Percentiles rank a stretch among this genome's conserved stretches.
These are phyloP conservation scores for Saturnispora sekii DNA, from an alignment of 805 yeast genomes.

Conservation along the genomic window DNA sequence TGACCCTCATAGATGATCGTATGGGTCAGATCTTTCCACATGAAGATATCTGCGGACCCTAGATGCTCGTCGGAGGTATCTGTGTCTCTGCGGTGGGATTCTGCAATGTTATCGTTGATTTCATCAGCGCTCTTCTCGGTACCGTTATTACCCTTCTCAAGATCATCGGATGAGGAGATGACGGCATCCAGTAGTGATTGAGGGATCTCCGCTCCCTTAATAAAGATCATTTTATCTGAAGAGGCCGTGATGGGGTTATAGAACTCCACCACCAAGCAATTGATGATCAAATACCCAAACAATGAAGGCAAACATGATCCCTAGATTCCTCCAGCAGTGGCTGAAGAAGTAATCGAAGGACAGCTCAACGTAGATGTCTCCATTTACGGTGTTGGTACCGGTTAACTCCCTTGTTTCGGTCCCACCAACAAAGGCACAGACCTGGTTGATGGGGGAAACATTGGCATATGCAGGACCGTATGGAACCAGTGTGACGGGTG, in stretches of 20 bases:
- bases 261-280: constrained; percentile 24
- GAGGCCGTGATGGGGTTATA: constrained; percentile 23
- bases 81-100: neutral
- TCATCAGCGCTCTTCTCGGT: constrained; percentile 1
- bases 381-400: constrained; percentile 34
- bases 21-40: constrained; percentile 56
- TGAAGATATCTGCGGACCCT: constrained; percentile 39
- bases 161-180: constrained; percentile 17
- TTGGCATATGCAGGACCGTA: constrained; percentile 44
- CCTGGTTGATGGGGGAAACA: constrained; percentile 29
- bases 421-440: constrained; percentile 48
- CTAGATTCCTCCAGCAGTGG: constrained; percentile 78
- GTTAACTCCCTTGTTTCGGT: constrained; percentile 17
- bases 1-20: constrained; percentile 39
- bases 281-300: constrained; percentile 29
- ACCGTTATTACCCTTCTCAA: constrained; percentile 33
- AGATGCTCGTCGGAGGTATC: constrained; percentile 17
- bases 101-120: constrained; percentile 2
- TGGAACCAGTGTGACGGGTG: constrained; percentile 36
- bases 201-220: constrained; percentile 22
- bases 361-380: constrained; percentile 36
- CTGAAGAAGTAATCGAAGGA: constrained; percentile 42
- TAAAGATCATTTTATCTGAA: constrained; percentile 27
- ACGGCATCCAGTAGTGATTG: constrained; percentile 21
- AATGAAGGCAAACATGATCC: constrained; percentile 35